Conservation (phyloP, 805 yeast species). For the Starmerella floris region DNA sequence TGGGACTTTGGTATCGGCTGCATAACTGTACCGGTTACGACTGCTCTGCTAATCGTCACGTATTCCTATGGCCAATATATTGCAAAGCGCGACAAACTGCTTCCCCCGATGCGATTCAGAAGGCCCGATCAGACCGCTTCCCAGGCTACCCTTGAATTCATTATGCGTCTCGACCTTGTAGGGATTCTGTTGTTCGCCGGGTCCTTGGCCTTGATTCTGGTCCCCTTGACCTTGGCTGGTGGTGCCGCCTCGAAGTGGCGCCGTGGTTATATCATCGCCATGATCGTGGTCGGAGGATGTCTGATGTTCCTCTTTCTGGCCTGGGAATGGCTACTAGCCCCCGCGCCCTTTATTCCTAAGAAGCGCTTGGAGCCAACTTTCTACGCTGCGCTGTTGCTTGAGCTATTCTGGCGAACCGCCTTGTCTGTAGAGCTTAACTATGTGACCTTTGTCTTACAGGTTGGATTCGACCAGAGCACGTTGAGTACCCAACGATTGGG, state of each 20-base stretch:
- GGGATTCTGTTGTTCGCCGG: slow-evolving; percentile 47
- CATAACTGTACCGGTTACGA: slow-evolving; percentile 51
- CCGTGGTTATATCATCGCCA: slow-evolving; percentile 49
- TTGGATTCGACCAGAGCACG: slow-evolving; percentile 45
- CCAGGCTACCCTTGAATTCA: slow-evolving; percentile 23
- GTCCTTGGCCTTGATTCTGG: slow-evolving; percentile 48
- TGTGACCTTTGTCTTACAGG: slow-evolving; percentile 52
- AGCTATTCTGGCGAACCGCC: slow-evolving; percentile 44
- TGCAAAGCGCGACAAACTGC: slow-evolving; percentile 35
- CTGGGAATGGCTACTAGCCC: slow-evolving; percentile 37
- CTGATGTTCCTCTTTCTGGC: slow-evolving; percentile 41
- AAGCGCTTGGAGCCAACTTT: slow-evolving; percentile 47
- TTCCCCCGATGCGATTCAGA: slow-evolving; percentile 6
- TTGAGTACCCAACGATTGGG: slow-evolving; percentile 56
- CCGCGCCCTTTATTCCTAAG: slow-evolving; percentile 42
- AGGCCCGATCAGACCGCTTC: slow-evolving; percentile 26
- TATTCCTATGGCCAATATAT: slow-evolving; percentile 42
- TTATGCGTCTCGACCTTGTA: slow-evolving; percentile 52
- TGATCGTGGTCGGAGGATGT: slow-evolving; percentile 52
- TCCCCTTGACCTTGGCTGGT: slow-evolving; percentile 66
- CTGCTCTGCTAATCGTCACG: slow-evolving; percentile 43
- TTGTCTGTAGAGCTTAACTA: slow-evolving; percentile 58
- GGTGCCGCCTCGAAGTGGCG: slow-evolving; percentile 45
- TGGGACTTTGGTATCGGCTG: slow-evolving; percentile 79
- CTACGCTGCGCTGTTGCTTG: slow-evolving; percentile 51